Evolutionary conservation across 2,329 filamentous ascomycete species (phyloP), one percentile per base, ranked within the genome.

Genomic region (Colletotrichum cuscutae): DNA sequence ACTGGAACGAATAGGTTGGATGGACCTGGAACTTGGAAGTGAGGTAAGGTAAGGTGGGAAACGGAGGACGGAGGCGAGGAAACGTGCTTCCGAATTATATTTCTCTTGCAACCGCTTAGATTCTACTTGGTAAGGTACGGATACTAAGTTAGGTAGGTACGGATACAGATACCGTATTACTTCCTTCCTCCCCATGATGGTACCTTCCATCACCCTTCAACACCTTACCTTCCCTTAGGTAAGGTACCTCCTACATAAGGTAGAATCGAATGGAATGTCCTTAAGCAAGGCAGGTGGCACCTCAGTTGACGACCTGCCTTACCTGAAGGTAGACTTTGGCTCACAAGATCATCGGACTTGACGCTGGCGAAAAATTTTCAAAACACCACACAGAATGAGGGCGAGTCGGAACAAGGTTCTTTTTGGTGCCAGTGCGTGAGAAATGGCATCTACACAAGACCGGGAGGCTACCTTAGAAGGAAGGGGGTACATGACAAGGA

Each of bases 21-120:
- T 35, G 32, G 32, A 35, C 32, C 32, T 35, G 32, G 32, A 35
- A 32, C 30, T 32, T 32, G 30, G 30, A 32, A 32, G 30, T 32
- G 8, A 32, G 30, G 30, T 32, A 32, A 32, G 5, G 13, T 42
- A 15, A 49, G 19, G 42, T 49, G 42, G 19, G 42, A 49, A 22
- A 49, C 42, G n/a, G 42, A n/a, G 46, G n/a, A 26, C 61, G 61
- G 61, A 64, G 61, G n/a, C 61, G 61, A 64, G 61, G 61, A 64
- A 64, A 64, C 61, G 52, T 64, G 61, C 46, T 64, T 64, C 61
- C 61, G 61, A 26, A 9, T 53, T 35, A 53, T 53, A 37, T 42
- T 42, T 46, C 35, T 42, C 49, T 58, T 42, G 37, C 37, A 2
- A 13, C 37, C 15, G 13, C 37, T 42, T 42, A 19, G 15, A 6